Evolutionary conservation across 2,329 filamentous ascomycete species (phyloP).

Genomic region (Phaeomoniella chlamydospora): DNA sequence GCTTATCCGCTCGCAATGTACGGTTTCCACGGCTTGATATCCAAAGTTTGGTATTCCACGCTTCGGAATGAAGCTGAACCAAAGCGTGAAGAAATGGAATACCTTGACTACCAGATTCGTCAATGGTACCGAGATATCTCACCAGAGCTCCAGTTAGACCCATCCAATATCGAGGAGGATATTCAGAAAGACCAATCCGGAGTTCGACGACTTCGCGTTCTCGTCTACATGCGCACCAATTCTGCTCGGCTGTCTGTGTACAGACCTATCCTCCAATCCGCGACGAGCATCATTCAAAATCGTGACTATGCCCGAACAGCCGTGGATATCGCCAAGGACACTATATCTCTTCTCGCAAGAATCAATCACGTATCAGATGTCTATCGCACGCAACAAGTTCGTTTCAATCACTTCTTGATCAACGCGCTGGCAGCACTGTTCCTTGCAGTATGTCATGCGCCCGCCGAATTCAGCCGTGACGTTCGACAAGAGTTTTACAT

Average conservation of each 20-base stretch:
- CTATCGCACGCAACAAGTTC: slow-evolving; percentile 47
- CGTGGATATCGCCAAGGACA: slow-evolving; percentile 51
- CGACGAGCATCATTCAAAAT: slow-evolving; percentile 68
- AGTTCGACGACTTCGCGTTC: slow-evolving; percentile 60
- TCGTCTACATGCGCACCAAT: slow-evolving; percentile 75
- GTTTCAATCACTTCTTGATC: slow-evolving; percentile 55
- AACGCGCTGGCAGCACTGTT: slow-evolving; percentile 50
- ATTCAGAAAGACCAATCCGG: slow-evolving; percentile 45
- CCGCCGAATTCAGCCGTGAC: slow-evolving; percentile 42
- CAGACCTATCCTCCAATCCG: slow-evolving; percentile 72
- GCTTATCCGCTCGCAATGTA: slow-evolving; percentile 34
- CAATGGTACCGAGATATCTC: slow-evolving; percentile 73
- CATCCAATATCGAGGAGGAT: slow-evolving; percentile 32
- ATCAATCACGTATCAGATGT: slow-evolving; percentile 49
- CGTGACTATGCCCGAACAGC: slow-evolving; percentile 56
- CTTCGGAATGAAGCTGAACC: slow-evolving; percentile 55
- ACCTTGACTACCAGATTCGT: slow-evolving; percentile 68
- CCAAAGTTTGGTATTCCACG: slow-evolving; percentile 75
- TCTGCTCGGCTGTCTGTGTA: slow-evolving; percentile 85
- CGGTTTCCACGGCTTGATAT: slow-evolving; percentile 47
- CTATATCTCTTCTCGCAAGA: slow-evolving; percentile 44
- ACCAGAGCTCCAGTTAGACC: slow-evolving; percentile 47
- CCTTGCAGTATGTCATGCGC: slow-evolving; percentile 49
- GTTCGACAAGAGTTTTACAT: slow-evolving; percentile 56
- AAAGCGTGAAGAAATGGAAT: slow-evolving; percentile 60